A percentile compares a stretch with the other conserved stretches of the same genome.
These are phyloP conservation scores for Saccharum officinarum DNA, from an alignment of 176 grass and related monocot genomes.

Conservation along the genomic window DNA sequence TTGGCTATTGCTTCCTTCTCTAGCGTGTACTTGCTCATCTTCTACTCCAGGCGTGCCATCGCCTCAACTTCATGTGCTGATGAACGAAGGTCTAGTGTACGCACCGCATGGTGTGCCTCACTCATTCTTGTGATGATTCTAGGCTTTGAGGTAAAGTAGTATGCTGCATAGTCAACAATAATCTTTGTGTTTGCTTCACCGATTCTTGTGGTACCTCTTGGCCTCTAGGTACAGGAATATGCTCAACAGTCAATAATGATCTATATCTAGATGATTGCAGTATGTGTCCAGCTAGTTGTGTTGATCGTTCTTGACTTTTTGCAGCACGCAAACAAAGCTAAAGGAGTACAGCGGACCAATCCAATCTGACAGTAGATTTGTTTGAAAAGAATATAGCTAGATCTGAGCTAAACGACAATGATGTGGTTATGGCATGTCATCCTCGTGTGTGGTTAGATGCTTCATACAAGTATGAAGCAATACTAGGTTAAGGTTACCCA, in stretches of 20 bases:
- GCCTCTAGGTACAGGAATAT: no score
- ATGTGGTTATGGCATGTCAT: background rate
- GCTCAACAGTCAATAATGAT: background rate
- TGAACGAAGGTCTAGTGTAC: background rate
- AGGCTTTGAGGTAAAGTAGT: background rate
- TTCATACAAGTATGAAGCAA: no score
- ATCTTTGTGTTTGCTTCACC: no score
- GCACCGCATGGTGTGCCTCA: background rate
- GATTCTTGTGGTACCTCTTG: no score
- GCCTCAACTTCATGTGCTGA: background rate
- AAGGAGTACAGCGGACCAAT: background rate
- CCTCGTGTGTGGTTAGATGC: no score
- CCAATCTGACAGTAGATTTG: background rate
- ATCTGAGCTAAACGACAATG: background rate
- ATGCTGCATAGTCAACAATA: background rate
- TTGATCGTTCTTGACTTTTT: background rate
- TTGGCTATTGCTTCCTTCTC: background rate
- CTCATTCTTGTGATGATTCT: background rate
- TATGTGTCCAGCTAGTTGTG: background rate
- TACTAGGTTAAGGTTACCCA: no score
- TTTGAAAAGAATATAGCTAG: background rate
- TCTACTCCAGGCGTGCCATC: background rate
- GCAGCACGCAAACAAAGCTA: background rate
- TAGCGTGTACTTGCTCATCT: background rate
- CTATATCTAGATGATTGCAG: background rate